A percentile compares a stretch with the other conserved stretches of the same genome.
phyloP scores from a whole-genome alignment of 1,284 basidiomycete species.

The Leucoagaricus sp. region DNA sequence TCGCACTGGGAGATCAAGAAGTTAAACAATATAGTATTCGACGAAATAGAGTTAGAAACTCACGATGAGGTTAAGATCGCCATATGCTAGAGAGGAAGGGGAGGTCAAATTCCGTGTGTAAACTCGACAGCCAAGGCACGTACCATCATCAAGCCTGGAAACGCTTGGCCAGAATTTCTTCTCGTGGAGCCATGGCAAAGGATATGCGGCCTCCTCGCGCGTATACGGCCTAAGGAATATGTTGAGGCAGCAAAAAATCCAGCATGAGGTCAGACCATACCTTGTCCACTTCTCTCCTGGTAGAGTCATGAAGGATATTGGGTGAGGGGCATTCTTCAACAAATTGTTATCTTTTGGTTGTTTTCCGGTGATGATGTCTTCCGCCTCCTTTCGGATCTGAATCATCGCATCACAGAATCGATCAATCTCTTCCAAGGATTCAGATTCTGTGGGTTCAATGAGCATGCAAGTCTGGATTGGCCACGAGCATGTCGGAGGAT shows the following conservation, averaged over 20 bases:
- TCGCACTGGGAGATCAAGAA: constrained; percentile 82
- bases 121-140: constrained; percentile 28
- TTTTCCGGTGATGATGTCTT: constrained; percentile 84
- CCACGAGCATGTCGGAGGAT: constrained; percentile 93
- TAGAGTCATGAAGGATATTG: constrained; percentile 71
- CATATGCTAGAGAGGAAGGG: constrained; percentile 55
- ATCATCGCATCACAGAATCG: constrained; percentile 98
- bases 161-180: constrained; percentile 96
- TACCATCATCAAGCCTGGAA: constrained; percentile 88
- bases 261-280: constrained; percentile 40
- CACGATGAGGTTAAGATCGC: constrained; percentile 80
- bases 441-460: constrained; percentile 95
- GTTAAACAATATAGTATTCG: no score
- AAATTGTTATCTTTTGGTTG: constrained; percentile 89
- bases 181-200: constrained; percentile 74
- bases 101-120: constrained; percentile 1
- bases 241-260: not conserved
- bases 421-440: constrained; percentile 89
- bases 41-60: constrained; percentile 38
- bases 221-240: constrained; percentile 71
- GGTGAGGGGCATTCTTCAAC: constrained; percentile 93
- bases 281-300: constrained; percentile 83
- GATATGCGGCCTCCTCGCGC: constrained; percentile 84
- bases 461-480: constrained; percentile 93
- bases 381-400: constrained; percentile 88